Conservation (phyloP, 2,329 filamentous ascomycete genomes). For the Aphanocladium album region DNA sequence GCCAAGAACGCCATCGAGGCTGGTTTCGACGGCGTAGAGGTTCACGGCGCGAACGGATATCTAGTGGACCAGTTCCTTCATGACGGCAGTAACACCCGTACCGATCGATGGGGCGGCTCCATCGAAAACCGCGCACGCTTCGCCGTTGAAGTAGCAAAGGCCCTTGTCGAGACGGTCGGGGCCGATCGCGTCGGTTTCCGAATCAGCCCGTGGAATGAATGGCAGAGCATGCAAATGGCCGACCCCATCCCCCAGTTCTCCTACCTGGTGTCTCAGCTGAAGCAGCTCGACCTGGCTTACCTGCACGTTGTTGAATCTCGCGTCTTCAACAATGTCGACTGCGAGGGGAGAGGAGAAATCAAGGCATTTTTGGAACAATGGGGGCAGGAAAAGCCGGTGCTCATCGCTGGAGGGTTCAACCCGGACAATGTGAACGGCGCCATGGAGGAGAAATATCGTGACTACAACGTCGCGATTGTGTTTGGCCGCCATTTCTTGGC, state of each 20-base stretch:
- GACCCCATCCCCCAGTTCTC: constrained; percentile 18
- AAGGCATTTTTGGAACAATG: neutral
- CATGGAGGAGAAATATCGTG: constrained; percentile 17
- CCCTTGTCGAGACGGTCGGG: constrained; percentile 36
- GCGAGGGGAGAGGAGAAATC: constrained; percentile 23
- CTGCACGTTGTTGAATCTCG: constrained; percentile 23
- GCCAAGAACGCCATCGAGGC: constrained; percentile 51
- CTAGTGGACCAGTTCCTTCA: constrained; percentile 55
- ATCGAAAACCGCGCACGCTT: constrained; percentile 45
- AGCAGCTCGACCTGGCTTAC: constrained; percentile 22
- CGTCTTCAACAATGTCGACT: constrained; percentile 16
- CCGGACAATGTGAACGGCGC: constrained; percentile 17
- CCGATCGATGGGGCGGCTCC: constrained; percentile 45
- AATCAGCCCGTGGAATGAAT: constrained; percentile 29
- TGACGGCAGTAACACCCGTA: constrained; percentile 41
- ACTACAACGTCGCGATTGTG: constrained; percentile 17
- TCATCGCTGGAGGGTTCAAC: constrained; percentile 25
- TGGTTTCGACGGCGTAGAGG: constrained; percentile 65
- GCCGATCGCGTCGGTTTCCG: constrained; percentile 45
- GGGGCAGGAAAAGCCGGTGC: constrained; percentile 17
- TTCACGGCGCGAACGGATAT: constrained; percentile 50
- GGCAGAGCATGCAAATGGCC: constrained; percentile 20
- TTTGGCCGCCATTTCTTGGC: constrained; percentile 26
- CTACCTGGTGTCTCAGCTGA: constrained; percentile 22
- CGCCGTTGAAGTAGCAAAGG: constrained; percentile 39